Base-by-base conservation (phyloP, 2,329 filamentous ascomycete genomes). In the Cercospora brassicicola region DNA sequence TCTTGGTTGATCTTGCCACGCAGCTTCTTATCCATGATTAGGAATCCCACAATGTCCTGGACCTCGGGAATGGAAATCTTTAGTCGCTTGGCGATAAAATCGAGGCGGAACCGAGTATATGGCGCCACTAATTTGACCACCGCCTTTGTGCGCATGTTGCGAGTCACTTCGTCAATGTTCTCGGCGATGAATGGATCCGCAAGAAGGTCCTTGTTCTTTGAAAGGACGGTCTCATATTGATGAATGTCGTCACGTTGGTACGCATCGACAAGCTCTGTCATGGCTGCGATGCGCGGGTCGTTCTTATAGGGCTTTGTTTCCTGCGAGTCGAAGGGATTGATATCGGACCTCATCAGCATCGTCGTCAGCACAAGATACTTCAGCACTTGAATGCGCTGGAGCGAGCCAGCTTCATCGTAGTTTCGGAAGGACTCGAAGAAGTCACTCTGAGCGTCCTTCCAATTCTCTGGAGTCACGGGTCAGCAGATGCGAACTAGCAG, bases 391-490 rank as follows among this genome's bases (percentile, higher is more conserved):
- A 98, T 98, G 59, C 95, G 89, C 80, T 98, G 94, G 76, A 97
- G 87, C 28, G 94, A 97, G 56, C 95, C 95, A 48, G 95, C 95
- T 83, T 99, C 95, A 78, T 99, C 95, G 82, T 98, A 99, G 82
- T 97, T 98, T 66, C 94, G 91, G 84, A 99, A 99, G 0, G 94
- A 96, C 80, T 99, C 95, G 80, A 97, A 97, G 81, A 99, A 99
- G 83, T 98, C 95, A 75, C 90, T 94, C 81, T 98, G 94, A 0
- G 95, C 95, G 76, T 94, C 92, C 79, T 95, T 93, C 95, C 95
- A 99, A 79, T 98, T 98, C 83, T 98, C 95, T 86, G 73, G 56
- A 45, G 31, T 59, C 39, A 36, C 20, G 45, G 30, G 68, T 78
- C 67, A 77, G 77, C 69, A 59, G 26, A 63, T 65, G 62, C 48